A percentile compares a stretch with the other conserved stretches of the same genome.
These are phyloP conservation scores for Sporothrix mexicana DNA, from an alignment of 2,329 filamentous ascomycete genomes.

Conservation along the genomic window DNA sequence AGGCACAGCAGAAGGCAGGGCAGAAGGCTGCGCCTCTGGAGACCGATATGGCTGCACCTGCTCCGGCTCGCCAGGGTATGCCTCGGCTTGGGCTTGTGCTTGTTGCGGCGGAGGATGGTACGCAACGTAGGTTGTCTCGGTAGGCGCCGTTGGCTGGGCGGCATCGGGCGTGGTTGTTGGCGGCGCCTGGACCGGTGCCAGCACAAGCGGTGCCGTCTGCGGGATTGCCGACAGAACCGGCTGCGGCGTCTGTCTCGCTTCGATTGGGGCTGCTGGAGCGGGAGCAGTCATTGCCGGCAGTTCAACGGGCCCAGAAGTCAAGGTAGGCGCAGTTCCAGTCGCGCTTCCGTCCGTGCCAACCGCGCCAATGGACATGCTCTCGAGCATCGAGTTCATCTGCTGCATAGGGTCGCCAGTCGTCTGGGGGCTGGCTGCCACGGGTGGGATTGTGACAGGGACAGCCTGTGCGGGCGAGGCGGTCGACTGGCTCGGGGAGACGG, in stretches of 20 bases:
- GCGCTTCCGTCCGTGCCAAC: not conserved
- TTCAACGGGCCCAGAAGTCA: not conserved
- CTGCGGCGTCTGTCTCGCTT: not conserved
- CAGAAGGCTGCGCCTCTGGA: not conserved
- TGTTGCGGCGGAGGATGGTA: not conserved
- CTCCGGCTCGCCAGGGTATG: not conserved
- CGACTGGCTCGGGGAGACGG: not conserved
- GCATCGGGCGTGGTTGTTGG: not conserved
- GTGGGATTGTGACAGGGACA: not conserved
- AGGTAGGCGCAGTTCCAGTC: not conserved
- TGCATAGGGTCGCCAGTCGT: not conserved
- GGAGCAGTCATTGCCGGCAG: not conserved
- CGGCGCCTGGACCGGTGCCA: not conserved
- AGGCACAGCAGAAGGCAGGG: not conserved
- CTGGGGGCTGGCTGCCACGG: not conserved
- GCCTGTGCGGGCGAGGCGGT: not conserved
- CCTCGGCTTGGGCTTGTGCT: not conserved
- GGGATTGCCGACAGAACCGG: not conserved
- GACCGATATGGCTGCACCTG: not conserved
- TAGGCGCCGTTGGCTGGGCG: not conserved
- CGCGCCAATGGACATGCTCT: conserved; percentile 8
- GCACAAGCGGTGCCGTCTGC: not conserved
- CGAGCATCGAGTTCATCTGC: conserved; percentile 19
- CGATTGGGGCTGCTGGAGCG: not conserved
- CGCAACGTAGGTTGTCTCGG: not conserved